These are phyloP conservation scores for Aspergillus piperis DNA, from an alignment of 2,329 filamentous ascomycete species.

Conservation along the genomic window DNA sequence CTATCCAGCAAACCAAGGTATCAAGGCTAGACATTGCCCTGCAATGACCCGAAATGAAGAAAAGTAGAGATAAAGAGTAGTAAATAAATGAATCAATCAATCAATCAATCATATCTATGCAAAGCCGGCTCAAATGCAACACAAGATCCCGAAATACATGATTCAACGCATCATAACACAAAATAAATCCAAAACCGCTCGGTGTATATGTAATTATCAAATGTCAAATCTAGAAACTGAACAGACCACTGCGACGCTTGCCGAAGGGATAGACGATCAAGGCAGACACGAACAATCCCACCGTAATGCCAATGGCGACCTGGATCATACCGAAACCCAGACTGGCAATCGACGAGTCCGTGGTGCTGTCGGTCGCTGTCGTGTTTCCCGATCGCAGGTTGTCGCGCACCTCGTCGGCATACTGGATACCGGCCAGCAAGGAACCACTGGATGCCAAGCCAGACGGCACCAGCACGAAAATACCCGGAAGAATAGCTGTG, in stretches of 20 bases:
- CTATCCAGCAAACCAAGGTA: no score
- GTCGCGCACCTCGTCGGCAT: slow-evolving; percentile 54
- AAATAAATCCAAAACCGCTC: neutral
- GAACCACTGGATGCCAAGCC: slow-evolving; percentile 59
- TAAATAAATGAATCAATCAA: no score
- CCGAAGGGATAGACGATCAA: slow-evolving; percentile 43
- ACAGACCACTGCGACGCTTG: slow-evolving; percentile 43
- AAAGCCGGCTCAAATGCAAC: neutral
- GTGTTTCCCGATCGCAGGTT: slow-evolving; percentile 18
- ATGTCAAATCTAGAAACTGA: slow-evolving; percentile 32
- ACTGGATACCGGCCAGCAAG: slow-evolving; percentile 56
- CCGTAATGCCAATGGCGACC: slow-evolving; percentile 44
- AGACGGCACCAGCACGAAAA: slow-evolving; percentile 68
- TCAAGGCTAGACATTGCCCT: neutral
- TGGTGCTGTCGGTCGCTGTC: slow-evolving; percentile 10
- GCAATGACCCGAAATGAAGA: neutral
- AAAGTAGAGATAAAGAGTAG: no score
- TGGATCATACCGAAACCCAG: slow-evolving; percentile 45
- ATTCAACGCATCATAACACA: neutral
- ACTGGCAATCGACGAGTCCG: slow-evolving; percentile 29
- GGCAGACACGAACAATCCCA: slow-evolving; percentile 43
- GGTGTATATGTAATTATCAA: neutral
- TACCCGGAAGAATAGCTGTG: slow-evolving; percentile 79
- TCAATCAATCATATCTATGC: neutral
- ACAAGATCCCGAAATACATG: neutral